These are phyloP conservation scores for Echium plantagineum DNA, from an alignment of 257 asterid genomes.

Conservation along the genomic window DNA sequence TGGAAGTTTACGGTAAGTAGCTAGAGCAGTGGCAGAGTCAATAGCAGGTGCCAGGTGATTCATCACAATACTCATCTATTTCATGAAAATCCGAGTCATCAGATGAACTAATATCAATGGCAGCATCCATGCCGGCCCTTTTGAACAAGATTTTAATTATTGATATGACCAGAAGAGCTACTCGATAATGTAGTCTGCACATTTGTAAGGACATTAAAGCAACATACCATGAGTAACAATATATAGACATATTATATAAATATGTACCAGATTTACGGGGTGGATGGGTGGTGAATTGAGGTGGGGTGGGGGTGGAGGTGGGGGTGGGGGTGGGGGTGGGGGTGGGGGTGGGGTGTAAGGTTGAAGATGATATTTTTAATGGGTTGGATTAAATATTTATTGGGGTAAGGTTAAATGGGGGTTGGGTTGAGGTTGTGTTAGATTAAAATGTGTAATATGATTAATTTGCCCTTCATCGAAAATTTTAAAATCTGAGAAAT, in stretches of 20 bases:
- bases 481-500: too few species aligned
- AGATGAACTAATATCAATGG: conserved; percentile 67
- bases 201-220: conserved; percentile 6
- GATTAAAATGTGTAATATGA: too few species aligned
- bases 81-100: conserved; percentile 80
- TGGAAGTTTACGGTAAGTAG: conserved; percentile 18
- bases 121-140: conserved; percentile 38
- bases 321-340: too few species aligned
- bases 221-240: neutral
- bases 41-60: conserved; percentile 55
- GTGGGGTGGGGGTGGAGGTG: too few species aligned
- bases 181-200: conserved; percentile 30
- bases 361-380: too few species aligned
- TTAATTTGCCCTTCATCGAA: too few species aligned
- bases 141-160: conserved; percentile 18
- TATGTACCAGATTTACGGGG: neutral
- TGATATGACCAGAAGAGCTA: conserved; percentile 20
- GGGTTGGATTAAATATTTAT: too few species aligned
- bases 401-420: too few species aligned
- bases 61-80: conserved; percentile 56
- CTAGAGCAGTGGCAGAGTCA: conserved; percentile 37
- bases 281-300: too few species aligned
- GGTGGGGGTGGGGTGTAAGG: too few species aligned
- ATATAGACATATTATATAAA: neutral
- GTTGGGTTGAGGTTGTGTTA: too few species aligned